Evolutionary conservation across 2,329 filamentous ascomycete species (phyloP), one percentile per base, ranked within the genome.

Genomic region (Sporothrix dimorphospora): DNA sequence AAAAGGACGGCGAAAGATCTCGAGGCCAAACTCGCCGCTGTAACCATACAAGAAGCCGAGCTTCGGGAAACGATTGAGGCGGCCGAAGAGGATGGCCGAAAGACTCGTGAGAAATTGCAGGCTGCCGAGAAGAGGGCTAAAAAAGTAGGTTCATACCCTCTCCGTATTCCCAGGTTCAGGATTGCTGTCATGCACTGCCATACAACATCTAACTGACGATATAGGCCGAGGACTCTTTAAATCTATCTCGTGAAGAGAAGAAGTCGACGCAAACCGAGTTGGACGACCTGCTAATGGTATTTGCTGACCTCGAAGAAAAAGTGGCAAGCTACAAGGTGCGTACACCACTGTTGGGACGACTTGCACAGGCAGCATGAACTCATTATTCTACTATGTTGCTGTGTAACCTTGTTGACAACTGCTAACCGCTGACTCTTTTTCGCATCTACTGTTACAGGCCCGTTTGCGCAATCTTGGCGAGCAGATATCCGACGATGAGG

Each of bases 281-380:
- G 61, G 93, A 96, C 76, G 93, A 96, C 79, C 84, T 95, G 70
- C 82, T 96, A 47, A 92, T 95, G 83, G 90, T 96, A 5, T 93
- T 94, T 80, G 90, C 89, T 16, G 93, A 96, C 78, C 79, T 94
- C 21, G 93, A 96, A 80, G 91, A 93, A 70, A 95, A 94, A 82
- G 85, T 89, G 66, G 85, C 86, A 55, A 89, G 88, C 76, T 94
- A 95, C 78, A 95, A 93, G 86, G 91, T 92, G 81, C 75, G 85
- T 59, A 49, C 16, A 21, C 34, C 30, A 68, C 71, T 73, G 49
- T 68, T 72, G 6, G 74, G 74, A 49, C 7, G 47, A 49, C 12
- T 59, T 40, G 55, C n/a, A 2, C 24, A 3, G 24, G 51, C 24
- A 30, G 51, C 24, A 16, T 1, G 51, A 40, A 38, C 19, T 7